A percentile compares a stretch with the other conserved stretches of the same genome.
phyloP scores from a whole-genome alignment of 768 basidiomycete species.

The Kwoniella botswanensis region DNA sequence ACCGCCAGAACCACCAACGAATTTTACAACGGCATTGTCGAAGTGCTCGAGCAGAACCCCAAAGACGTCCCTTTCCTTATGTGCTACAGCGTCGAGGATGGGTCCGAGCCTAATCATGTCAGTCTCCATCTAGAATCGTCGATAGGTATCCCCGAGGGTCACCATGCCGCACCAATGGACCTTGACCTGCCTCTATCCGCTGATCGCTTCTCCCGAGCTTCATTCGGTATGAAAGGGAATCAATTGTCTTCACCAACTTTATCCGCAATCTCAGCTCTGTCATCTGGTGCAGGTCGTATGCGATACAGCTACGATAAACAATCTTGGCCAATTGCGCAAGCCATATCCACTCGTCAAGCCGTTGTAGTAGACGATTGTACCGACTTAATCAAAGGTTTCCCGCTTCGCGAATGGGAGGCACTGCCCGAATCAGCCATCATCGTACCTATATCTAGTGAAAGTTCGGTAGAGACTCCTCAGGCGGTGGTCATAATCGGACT shows the following conservation, averaged over 20 bases:
- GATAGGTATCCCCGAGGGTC: conserved; percentile 27
- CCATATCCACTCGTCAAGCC: conserved; percentile 23
- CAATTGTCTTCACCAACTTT: conserved; percentile 14
- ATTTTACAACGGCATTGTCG: conserved; percentile 23
- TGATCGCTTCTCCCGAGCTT: conserved; percentile 4
- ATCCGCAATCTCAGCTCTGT: conserved; percentile 14
- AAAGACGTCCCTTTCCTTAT: conserved; percentile 39
- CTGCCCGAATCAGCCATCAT: conserved; percentile 42
- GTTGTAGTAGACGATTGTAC: conserved; percentile 38
- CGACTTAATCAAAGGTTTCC: conserved; percentile 30
- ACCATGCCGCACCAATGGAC: conserved; percentile 14
- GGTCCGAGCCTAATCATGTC: neutral
- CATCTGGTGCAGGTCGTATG: conserved; percentile 19
- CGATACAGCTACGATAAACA: conserved; percentile 17
- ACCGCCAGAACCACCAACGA: conserved; percentile 22
- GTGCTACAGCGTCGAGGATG: conserved; percentile 28
- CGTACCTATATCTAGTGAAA: conserved; percentile 32
- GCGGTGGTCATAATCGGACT: conserved; percentile 42
- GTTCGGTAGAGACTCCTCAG: conserved; percentile 21
- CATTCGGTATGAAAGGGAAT: conserved; percentile 1
- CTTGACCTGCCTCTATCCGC: neutral
- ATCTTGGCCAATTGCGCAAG: conserved; percentile 34
- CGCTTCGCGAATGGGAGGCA: conserved; percentile 37
- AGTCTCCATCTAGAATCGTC: conserved; percentile 23
- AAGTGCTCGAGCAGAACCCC: conserved; percentile 26